These are phyloP conservation scores for Haplosporangium sp. DNA, from an alignment of 371 early-diverging fungal genomes.

Conservation along the genomic window DNA sequence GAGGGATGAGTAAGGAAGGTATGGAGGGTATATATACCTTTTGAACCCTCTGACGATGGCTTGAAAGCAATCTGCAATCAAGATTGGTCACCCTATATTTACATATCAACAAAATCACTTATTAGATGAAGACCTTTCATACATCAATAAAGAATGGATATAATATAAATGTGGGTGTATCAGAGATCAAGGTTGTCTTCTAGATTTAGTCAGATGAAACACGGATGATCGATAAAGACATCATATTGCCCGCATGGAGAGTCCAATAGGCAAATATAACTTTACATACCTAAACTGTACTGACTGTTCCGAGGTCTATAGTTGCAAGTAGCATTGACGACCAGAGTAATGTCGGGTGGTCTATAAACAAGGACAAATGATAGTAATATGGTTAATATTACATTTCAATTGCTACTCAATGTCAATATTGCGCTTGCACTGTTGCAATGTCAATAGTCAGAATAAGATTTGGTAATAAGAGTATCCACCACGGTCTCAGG, in stretches of 20 bases:
- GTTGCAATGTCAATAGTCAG: slow-evolving; percentile 23
- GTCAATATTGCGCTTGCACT: neutral
- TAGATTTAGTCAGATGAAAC: slow-evolving; percentile 54
- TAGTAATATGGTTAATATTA: neutral
- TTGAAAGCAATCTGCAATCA: neutral
- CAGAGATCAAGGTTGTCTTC: slow-evolving; percentile 58
- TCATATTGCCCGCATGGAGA: slow-evolving; percentile 44
- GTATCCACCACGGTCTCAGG: slow-evolving; percentile 56
- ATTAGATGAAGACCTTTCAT: neutral
- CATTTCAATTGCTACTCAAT: neutral
- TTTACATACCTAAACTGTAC: slow-evolving; percentile 5
- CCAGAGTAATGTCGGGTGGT: neutral
- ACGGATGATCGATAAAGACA: slow-evolving; percentile 57
- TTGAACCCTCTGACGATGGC: slow-evolving; percentile 17
- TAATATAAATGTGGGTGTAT: slow-evolving; percentile 15
- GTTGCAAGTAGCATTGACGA: neutral
- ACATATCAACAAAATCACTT: neutral
- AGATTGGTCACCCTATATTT: neutral
- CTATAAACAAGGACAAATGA: neutral
- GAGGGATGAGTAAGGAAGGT: neutral
- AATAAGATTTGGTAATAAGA: slow-evolving; percentile 49
- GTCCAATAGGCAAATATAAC: neutral
- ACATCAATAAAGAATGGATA: neutral
- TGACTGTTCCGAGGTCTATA: neutral
- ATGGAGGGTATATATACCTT: slow-evolving; percentile 28